These are phyloP conservation scores for Pyrenochaeta sp. DNA, from an alignment of 2,329 filamentous ascomycete species.

Conservation along the genomic window DNA sequence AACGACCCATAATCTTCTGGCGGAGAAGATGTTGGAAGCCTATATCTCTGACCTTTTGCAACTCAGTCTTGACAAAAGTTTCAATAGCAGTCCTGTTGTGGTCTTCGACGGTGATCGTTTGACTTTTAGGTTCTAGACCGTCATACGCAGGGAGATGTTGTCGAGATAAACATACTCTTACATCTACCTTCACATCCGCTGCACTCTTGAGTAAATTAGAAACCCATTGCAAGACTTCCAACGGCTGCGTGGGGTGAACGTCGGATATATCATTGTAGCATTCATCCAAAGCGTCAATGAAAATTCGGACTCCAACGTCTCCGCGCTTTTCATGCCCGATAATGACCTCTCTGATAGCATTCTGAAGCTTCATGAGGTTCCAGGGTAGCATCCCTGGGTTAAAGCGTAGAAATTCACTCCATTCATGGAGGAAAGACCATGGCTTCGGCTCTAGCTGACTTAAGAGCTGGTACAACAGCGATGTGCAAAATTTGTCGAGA, in stretches of 20 bases:
- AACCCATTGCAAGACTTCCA: slow-evolving; percentile 1
- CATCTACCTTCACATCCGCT: neutral
- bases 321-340: slow-evolving; percentile 1
- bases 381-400: slow-evolving; percentile 1
- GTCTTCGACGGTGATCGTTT: slow-evolving; percentile 1
- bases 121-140: neutral
- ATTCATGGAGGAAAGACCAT: slow-evolving; percentile 5
- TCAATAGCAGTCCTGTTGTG: slow-evolving; percentile 1
- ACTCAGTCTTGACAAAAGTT: neutral
- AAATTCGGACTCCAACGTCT: neutral
- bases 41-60: neutral
- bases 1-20: slow-evolving; percentile 1
- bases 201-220: neutral
- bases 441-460: slow-evolving; percentile 3
- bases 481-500: slow-evolving; percentile 3
- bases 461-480: neutral
- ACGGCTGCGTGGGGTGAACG: neutral
- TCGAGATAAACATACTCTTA: slow-evolving; percentile 1
- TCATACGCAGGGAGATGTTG: slow-evolving; percentile 1
- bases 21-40: neutral
- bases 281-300: slow-evolving; percentile 1
- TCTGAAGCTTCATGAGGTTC: neutral
- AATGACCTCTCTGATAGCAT: slow-evolving; percentile 1
- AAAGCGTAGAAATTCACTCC: neutral
- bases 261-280: neutral